A percentile compares a stretch with the other conserved stretches of the same genome.
Conservation (phyloP, 257 asterid genomes). For the Solanum tarijense region DNA sequence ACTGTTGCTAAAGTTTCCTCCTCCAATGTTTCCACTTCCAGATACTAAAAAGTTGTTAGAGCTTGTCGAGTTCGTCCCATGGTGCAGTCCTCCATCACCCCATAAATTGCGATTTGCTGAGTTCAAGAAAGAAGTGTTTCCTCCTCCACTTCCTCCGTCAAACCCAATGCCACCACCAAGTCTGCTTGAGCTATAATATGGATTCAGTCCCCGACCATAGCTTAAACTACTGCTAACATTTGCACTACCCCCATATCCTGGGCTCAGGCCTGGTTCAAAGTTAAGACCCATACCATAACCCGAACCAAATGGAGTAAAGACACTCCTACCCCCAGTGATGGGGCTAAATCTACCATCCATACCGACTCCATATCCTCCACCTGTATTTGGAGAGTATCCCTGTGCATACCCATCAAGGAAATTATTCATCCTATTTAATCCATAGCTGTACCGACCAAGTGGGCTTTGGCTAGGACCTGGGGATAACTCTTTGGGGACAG, state of each 20-base stretch:
- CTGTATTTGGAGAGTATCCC: slow-evolving; percentile 28
- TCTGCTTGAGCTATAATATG: slow-evolving; percentile 5
- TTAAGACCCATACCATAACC: slow-evolving; percentile 7
- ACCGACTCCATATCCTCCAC: slow-evolving; percentile 14
- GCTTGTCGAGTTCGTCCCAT: slow-evolving; percentile 19
- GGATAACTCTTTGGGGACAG: slow-evolving; percentile 16
- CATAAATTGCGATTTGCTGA: slow-evolving; percentile 4
- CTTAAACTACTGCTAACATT: slow-evolving; percentile 31
- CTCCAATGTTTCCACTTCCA: slow-evolving; percentile 5
- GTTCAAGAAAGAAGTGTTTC: slow-evolving; percentile 5
- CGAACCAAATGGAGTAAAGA: slow-evolving; percentile 2
- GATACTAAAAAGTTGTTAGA: slow-evolving; percentile 36
- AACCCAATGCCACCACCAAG: neutral
- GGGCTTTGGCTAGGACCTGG: slow-evolving; percentile 15
- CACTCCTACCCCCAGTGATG: neutral
- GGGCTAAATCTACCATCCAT: slow-evolving; percentile 6
- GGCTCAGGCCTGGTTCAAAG: slow-evolving; percentile 35
- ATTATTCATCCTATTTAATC: slow-evolving; percentile 11
- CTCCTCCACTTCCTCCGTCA: slow-evolving; percentile 3
- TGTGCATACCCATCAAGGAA: slow-evolving; percentile 28
- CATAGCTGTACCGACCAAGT: slow-evolving; percentile 9
- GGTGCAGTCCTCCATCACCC: slow-evolving; percentile 22
- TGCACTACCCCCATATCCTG: slow-evolving; percentile 31
- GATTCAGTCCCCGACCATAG: slow-evolving; percentile 9
- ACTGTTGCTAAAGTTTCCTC: slow-evolving; percentile 12